A percentile compares a stretch with the other conserved stretches of the same genome.
phyloP scores from a whole-genome alignment of 306 rosid species.

The Quercus robur region DNA sequence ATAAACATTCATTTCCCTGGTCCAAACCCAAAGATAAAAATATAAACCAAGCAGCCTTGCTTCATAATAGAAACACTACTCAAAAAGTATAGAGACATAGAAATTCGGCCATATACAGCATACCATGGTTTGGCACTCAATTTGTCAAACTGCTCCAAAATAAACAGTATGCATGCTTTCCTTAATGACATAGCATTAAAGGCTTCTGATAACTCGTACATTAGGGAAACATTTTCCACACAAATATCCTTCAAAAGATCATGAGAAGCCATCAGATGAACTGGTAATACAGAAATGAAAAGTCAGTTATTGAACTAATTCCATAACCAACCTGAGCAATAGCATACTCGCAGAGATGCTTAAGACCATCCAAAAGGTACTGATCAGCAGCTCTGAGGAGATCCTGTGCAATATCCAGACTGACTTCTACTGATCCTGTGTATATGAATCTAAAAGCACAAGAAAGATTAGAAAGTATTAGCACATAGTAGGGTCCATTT shows the following conservation, averaged over 20 bases:
- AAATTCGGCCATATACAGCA: background rate
- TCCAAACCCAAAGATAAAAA: background rate
- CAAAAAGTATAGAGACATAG: too few relatives aligned
- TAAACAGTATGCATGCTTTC: slow-evolving; percentile 57
- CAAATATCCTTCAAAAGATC: slow-evolving; percentile 41
- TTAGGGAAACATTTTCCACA: slow-evolving; percentile 40
- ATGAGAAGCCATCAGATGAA: background rate
- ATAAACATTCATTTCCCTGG: too few relatives aligned
- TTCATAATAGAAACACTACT: background rate
- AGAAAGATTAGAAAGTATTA: background rate
- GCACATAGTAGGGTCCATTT: background rate
- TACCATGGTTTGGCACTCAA: slow-evolving; percentile 55
- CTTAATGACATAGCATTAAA: slow-evolving; percentile 55
- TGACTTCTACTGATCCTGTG: slow-evolving; percentile 51
- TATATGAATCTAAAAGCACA: slow-evolving; percentile 51
- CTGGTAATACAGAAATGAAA: background rate
- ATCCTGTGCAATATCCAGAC: slow-evolving; percentile 52
- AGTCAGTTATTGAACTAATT: background rate
- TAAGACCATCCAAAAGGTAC: slow-evolving; percentile 71
- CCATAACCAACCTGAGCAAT: slow-evolving; percentile 52
- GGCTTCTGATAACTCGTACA: slow-evolving; percentile 56
- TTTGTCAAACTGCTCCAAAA: slow-evolving; percentile 48
- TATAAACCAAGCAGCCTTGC: background rate
- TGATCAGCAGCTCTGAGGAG: slow-evolving; percentile 78
- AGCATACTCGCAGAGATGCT: slow-evolving; percentile 54